Base-by-base conservation (phyloP, 768 basidiomycete species). In the Leccinellum albellum region DNA sequence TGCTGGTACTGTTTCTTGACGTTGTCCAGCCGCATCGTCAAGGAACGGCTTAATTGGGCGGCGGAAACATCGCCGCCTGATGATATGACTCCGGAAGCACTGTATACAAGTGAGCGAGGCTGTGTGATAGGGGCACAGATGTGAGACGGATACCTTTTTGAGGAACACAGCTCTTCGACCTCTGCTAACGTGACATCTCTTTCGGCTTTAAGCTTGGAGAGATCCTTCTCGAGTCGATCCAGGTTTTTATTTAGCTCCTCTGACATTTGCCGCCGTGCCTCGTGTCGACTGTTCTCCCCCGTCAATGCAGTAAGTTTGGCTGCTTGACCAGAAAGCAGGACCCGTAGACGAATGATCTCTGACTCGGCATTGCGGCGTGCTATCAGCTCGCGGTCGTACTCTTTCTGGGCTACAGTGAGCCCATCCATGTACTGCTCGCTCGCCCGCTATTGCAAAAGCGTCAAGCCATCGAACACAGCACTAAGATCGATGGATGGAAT, bases 361-460 rank as follows among this genome's bases (percentile, higher is more conserved):
- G 91, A 87, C 73, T 98, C 94, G 1, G 91, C 89, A 61, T 98
- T 94, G 17, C 91, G 84, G 20, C 96, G 83, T 21, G 87, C 85
- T 56, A 89, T 86, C 33, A 94, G 79, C 72, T 98, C 97, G 51
- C 84, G 84, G 67, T 98, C 95, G 68, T 96, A 98, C 68, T 98
- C 97, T 44, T 88, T 87, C 64, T 94, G 91, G 2, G 96, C 94
- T 24, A 95, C 94, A 1, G 87, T 87, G 42, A 99, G 77, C 42
- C 97, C 97, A 60, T 94, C 89, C 54, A 94, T 90, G 59, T 91
- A 95, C 61, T 93, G 90, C 61, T 90, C 89, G 68, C 93, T 97
- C 49, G 90, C 86, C 50, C 96, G 80, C 96, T 99, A 68, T 32
- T 31, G 47, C 35, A 17, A 52, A 49, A 52, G 15, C 44, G 48